phyloP scores from a whole-genome alignment of 257 asterid species.

The Petunia axillaris region DNA sequence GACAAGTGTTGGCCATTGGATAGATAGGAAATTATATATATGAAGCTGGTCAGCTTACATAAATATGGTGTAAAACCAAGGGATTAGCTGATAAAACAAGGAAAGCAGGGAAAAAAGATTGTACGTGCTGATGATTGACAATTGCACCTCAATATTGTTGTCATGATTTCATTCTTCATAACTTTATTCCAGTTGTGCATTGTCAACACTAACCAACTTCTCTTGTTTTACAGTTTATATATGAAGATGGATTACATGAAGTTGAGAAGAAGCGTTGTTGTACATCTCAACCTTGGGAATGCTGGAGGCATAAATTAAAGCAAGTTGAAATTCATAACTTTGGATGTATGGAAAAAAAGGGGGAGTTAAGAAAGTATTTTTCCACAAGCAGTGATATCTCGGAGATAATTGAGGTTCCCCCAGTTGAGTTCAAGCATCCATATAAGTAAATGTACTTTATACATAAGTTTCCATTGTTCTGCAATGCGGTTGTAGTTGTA shows the following conservation, averaged over 20 bases:
- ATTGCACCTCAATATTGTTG: neutral
- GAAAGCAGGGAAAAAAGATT: neutral
- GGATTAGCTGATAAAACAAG: neutral
- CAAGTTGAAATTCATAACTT: neutral
- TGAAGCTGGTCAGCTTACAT: too few relatives aligned
- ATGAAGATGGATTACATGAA: neutral
- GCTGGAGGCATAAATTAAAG: neutral
- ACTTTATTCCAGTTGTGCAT: neutral
- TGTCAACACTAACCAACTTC: neutral
- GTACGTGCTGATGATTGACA: neutral
- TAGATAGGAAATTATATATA: too few relatives aligned
- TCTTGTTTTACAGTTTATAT: neutral
- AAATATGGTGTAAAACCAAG: too few relatives aligned
- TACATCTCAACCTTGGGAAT: neutral
- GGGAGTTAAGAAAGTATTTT: neutral
- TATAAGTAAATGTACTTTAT: neutral
- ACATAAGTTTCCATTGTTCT: neutral
- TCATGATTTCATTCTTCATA: neutral
- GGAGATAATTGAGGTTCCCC: neutral
- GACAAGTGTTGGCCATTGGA: too few relatives aligned
- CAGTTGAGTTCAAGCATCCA: neutral
- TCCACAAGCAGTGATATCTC: neutral
- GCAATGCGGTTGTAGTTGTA: neutral
- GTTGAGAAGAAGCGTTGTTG: neutral
- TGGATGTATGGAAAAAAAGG: neutral